Evolutionary conservation across 768 basidiomycete genomes (phyloP).

Genomic region (Boletellus ananas): DNA sequence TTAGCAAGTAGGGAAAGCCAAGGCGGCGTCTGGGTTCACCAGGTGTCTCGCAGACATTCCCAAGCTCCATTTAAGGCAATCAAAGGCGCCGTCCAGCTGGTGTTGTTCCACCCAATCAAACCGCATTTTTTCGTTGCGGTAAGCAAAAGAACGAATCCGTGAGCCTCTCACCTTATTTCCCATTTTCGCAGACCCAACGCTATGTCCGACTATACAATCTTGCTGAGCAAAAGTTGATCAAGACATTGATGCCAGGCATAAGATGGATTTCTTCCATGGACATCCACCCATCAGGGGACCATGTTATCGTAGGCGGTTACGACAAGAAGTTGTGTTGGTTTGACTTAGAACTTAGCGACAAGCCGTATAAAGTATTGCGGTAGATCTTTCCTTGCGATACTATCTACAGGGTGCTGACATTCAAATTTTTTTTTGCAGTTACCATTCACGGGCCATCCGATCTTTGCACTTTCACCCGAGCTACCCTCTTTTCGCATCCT

Average conservation of each 20-base stretch:
- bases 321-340: slow-evolving; percentile 99
- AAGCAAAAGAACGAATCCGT: slow-evolving; percentile 32
- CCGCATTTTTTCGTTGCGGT: slow-evolving; percentile 98
- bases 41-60: slow-evolving; percentile 87
- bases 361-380: slow-evolving; percentile 96
- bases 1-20: slow-evolving; percentile 66
- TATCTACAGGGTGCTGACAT: slow-evolving; percentile 11
- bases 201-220: slow-evolving; percentile 95
- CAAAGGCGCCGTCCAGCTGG: slow-evolving; percentile 84
- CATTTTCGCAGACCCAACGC: slow-evolving; percentile 74
- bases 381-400: slow-evolving; percentile 26
- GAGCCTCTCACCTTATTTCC: slow-evolving; percentile 10
- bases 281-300: slow-evolving; percentile 92
- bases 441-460: slow-evolving; percentile 91
- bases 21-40: slow-evolving; percentile 93
- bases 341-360: slow-evolving; percentile 92
- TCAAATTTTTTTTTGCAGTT: slow-evolving; percentile 43
- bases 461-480: slow-evolving; percentile 90
- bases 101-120: slow-evolving; percentile 91
- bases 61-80: slow-evolving; percentile 98
- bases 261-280: slow-evolving; percentile 98
- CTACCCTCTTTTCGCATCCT: slow-evolving; percentile 94
- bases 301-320: slow-evolving; percentile 96
- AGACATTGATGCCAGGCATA: slow-evolving; percentile 92
- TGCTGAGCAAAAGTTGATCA: slow-evolving; percentile 87